Base-by-base conservation (phyloP, 2,329 filamentous ascomycete species). In the Zymoseptoria pseudotritici region DNA sequence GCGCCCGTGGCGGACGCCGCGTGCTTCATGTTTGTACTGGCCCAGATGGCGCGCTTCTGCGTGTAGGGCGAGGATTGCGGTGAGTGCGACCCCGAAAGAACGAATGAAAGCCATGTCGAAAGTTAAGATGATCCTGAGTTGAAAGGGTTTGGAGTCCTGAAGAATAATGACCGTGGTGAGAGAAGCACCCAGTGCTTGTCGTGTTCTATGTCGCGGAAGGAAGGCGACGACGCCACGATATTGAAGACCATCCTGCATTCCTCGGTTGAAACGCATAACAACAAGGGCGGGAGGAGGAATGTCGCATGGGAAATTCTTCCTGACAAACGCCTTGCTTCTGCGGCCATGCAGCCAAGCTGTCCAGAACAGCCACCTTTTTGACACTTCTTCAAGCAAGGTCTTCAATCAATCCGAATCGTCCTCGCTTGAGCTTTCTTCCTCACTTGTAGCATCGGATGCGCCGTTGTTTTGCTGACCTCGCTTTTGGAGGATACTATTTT, bases 401-500 rank as follows among this genome's bases (percentile, higher is more conserved):
- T 24, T 29, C 19, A 10, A 53, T 53, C 52, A 53, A 31, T 53
- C 52, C 7, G n/a, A 50, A 29, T 29, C 21, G 56, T 61, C 59
- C 11, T 65, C 61, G 46, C 52, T 55, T 50, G 55, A 53, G 36
- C 49, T 51, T 17, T 58, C 52, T 31, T 58, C 49, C 19, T 50
- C 55, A 21, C 29, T 53, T 13, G 46, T 58, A 50, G 54, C 46
- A 17, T 19, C 29, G 9, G 31, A 46, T 46, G 36, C 50, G n/a
- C 61, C 59, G 49, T 65, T 65, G 31, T 13, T 59, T 46, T 66
- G 63, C 42, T 68, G 69, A 61, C 76, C 72, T 54, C 70, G 61
- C 24, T 67, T 59, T 50, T 73, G 54, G 29, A 76, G 67, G 42
- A 67, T 73, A 50, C 74, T 72, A 42, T 72, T 74, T 64, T 80